Base-by-base conservation (phyloP, 2,329 filamentous ascomycete species). In the Trichophyton benhamiae region DNA sequence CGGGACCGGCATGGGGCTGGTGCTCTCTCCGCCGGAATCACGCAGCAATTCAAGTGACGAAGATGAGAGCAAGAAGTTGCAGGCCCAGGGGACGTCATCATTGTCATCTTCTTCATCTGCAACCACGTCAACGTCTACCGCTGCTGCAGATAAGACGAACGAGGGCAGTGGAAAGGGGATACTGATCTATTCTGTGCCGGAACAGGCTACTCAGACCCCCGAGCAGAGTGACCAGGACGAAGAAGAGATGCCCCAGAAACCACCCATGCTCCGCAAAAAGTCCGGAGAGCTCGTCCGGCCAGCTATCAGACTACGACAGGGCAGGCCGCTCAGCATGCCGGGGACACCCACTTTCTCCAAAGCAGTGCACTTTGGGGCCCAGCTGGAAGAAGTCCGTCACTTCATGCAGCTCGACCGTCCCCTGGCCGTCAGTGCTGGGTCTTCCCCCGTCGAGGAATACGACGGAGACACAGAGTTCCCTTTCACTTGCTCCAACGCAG, bases 281-380 rank as follows among this genome's bases (percentile, higher is more conserved):
- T 97, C 94, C 44, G 94, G 94, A 38, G 94, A 99, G 76, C 82
- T 99, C 41, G 94, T 99, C 62, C 87, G 94, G 68, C 94, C 94
- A 11, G 94, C 94, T 20, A 82, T 99, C 59, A 86, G 94, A 58
- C 85, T 87, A 44, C 88, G 88, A 13, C 83, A 83, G 66, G 82
- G 89, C 66, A 84, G 94, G 62, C 92, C 92, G 0, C 95, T 89
- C 2, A 97, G 92, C 77, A 95, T 97, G 89, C 94, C 94, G 7
- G 94, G 94, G 60, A 99, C 94, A 0, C 94, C 94, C 0, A 94
- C 92, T 7, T 97, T 92, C 72, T 88, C 87, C 67, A 99, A 99
- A 75, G 91, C 89, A 11, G 94, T 99, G n/a, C 94, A 99, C 75
- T 99, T 99, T 72, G 94, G 97, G 75, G 89, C 92, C 27, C 89